A percentile compares a stretch with the other conserved stretches of the same genome.
These are phyloP conservation scores for Sequoia sempervirens DNA, from an alignment of 75 land plant species.

Conservation along the genomic window DNA sequence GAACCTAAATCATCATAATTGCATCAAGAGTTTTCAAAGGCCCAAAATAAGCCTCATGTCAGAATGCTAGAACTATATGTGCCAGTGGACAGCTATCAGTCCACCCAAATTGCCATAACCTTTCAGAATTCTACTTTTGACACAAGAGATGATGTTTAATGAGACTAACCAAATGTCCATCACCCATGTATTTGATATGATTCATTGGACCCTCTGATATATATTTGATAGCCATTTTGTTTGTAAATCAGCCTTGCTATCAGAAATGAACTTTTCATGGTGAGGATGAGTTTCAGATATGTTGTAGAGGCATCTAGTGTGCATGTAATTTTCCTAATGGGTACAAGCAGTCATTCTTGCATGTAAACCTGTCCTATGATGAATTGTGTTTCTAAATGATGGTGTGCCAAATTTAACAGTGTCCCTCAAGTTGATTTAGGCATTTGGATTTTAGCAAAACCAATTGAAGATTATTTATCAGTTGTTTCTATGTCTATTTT, in stretches of 20 bases:
- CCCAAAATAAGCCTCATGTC: neutral
- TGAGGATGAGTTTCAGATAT: too few relatives aligned
- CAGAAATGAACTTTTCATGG: too few relatives aligned
- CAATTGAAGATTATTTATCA: neutral
- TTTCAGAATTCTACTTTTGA: neutral
- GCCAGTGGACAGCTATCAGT: neutral
- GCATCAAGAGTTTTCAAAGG: neutral
- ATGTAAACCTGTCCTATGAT: neutral
- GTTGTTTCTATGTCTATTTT: neutral
- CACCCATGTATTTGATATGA: neutral
- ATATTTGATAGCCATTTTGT: neutral
- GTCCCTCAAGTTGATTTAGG: neutral
- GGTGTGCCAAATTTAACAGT: neutral
- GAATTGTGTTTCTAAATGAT: neutral
- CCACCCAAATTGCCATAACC: neutral
- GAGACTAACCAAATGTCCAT: neutral
- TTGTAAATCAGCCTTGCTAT: too few relatives aligned
- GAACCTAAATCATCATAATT: neutral
- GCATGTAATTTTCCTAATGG: too few relatives aligned
- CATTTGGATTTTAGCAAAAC: neutral
- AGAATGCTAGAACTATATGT: neutral
- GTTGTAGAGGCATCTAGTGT: too few relatives aligned
- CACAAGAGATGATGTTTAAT: neutral
- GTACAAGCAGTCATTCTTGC: too few relatives aligned
- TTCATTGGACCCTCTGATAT: neutral